phyloP scores from a whole-genome alignment of 805 yeast genomes.

The Jamesozyma lodderae region DNA sequence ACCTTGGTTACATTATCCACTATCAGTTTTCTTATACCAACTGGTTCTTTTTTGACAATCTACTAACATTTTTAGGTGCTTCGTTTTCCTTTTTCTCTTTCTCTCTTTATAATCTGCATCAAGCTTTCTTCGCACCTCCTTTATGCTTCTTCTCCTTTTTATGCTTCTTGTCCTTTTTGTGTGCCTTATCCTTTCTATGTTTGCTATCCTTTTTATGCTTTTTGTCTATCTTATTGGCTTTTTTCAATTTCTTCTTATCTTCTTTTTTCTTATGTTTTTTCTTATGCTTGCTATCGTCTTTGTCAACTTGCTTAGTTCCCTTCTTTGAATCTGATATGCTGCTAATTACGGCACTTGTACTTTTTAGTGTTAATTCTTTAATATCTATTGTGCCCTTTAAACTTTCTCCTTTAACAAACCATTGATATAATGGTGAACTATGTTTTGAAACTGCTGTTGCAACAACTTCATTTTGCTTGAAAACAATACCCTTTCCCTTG shows the following conservation, averaged over 20 bases:
- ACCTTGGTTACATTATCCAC: too few species aligned
- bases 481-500: slow-evolving; percentile 36
- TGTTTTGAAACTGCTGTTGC: slow-evolving; percentile 41
- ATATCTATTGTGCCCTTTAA: slow-evolving; percentile 63
- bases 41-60: too few species aligned
- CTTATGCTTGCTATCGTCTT: slow-evolving; percentile 7
- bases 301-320: slow-evolving; percentile 12
- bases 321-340: slow-evolving; percentile 1
- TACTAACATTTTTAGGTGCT: too few species aligned
- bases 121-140: too few species aligned
- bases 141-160: slow-evolving; percentile 3
- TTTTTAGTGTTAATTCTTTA: slow-evolving; percentile 5
- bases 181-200: slow-evolving; percentile 20
- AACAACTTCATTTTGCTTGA: slow-evolving; percentile 44
- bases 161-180: slow-evolving; percentile 21
- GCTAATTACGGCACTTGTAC: slow-evolving; percentile 5
- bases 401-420: slow-evolving; percentile 85
- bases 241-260: slow-evolving; percentile 15
- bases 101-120: too few species aligned
- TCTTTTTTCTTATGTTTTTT: slow-evolving; percentile 14
- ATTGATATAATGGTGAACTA: slow-evolving; percentile 65
- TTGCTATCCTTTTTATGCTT: slow-evolving; percentile 24
- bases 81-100: too few species aligned
- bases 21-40: too few species aligned
- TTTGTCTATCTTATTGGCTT: slow-evolving; percentile 19